Evolutionary conservation across 768 basidiomycete species (phyloP).

Genomic region (Boletales sp.): DNA sequence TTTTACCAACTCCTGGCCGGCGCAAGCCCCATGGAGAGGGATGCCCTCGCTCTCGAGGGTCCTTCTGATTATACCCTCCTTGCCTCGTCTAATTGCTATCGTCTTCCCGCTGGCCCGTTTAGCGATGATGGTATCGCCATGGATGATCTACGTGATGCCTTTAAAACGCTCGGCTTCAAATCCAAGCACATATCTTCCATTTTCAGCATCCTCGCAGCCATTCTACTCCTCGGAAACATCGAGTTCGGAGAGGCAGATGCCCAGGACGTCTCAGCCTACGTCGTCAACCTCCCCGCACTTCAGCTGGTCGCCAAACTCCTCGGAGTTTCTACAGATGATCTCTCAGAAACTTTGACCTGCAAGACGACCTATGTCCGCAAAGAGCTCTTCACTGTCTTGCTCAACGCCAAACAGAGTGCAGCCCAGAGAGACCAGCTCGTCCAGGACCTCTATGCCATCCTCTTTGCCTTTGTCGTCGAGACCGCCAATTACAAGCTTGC

Average conservation of each 20-base stretch:
- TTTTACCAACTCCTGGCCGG: conserved; percentile 66
- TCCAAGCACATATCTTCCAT: conserved; percentile 53
- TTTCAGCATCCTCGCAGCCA: conserved; percentile 49
- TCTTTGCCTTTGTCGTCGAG: conserved; percentile 62
- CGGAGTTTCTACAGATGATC: conserved; percentile 51
- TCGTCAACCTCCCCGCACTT: conserved; percentile 44
- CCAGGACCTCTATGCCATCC: conserved; percentile 58
- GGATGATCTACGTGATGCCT: conserved; percentile 53
- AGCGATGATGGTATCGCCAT: conserved; percentile 58
- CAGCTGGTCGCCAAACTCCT: conserved; percentile 48
- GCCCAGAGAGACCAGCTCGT: conserved; percentile 53
- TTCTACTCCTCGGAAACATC: conserved; percentile 56
- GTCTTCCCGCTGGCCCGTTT: conserved; percentile 59
- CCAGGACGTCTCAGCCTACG: conserved; percentile 50
- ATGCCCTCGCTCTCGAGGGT: conserved; percentile 50
- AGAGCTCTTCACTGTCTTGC: conserved; percentile 55
- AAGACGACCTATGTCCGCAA: conserved; percentile 56
- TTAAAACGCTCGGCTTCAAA: conserved; percentile 60
- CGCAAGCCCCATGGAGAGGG: conserved; percentile 52
- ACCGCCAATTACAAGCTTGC: conserved; percentile 58
- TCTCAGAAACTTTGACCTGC: conserved; percentile 51
- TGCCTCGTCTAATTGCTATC: conserved; percentile 58
- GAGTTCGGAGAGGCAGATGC: conserved; percentile 54
- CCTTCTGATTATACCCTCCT: conserved; percentile 57
- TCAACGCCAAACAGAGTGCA: conserved; percentile 48